phyloP scores from a whole-genome alignment of 1,284 basidiomycete species.

The Sporisorium graminicola region DNA sequence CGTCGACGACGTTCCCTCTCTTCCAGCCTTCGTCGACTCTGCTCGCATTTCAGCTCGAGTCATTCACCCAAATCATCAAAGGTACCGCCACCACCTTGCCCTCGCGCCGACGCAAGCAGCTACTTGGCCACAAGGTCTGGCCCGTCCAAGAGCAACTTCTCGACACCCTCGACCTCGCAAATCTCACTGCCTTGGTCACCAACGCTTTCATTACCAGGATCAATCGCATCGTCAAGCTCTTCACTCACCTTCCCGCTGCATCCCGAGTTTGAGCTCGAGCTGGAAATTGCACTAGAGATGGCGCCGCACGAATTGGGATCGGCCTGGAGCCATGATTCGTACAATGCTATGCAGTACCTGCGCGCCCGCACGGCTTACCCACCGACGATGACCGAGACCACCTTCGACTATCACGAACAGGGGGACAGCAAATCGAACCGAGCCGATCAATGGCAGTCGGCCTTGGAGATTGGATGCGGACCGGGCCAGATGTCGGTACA shows the following conservation, averaged over 20 bases:
- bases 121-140: background rate
- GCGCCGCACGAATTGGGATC: constrained; percentile 40
- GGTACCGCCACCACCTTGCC: background rate
- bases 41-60: constrained; percentile 4
- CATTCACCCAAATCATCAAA: background rate
- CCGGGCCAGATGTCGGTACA: constrained; percentile 52
- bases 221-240: constrained; percentile 18
- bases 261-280: constrained; percentile 41
- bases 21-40: constrained; percentile 20
- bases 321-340: constrained; percentile 45
- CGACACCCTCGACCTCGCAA: constrained; percentile 14
- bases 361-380: constrained; percentile 48
- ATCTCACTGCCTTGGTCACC: constrained; percentile 2
- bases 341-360: constrained; percentile 46
- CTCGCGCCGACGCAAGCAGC: background rate
- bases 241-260: constrained; percentile 35
- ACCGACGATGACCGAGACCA: constrained; percentile 37
- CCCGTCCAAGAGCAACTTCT: constrained; percentile 14
- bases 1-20: constrained; percentile 16
- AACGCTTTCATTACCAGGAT: background rate
- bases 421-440: constrained; percentile 6
- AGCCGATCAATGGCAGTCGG: constrained; percentile 31
- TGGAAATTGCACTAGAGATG: constrained; percentile 46
- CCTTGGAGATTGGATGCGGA: constrained; percentile 48
- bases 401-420: constrained; percentile 39